These are phyloP conservation scores for Pythium aristosporum DNA, from an alignment of 352 stramenopile genomes.

Conservation along the genomic window DNA sequence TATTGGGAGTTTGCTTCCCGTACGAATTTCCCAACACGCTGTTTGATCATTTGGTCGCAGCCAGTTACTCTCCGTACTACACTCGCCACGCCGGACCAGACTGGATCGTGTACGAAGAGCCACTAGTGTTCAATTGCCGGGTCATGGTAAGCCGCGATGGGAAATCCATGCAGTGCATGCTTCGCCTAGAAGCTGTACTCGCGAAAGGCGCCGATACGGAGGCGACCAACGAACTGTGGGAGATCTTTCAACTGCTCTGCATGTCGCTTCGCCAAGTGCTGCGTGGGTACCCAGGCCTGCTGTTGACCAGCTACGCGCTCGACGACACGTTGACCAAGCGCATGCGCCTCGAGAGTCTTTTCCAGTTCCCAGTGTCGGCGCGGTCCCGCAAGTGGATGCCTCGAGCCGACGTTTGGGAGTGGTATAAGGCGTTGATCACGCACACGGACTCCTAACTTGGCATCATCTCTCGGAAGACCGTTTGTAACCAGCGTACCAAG, in stretches of 20 bases:
- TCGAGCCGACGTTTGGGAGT: background rate
- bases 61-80: slow-evolving; percentile 16
- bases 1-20: slow-evolving; percentile 17
- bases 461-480: too few relatives aligned
- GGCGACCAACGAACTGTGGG: background rate
- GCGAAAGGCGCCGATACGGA: background rate
- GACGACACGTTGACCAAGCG: background rate
- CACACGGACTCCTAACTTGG: too few relatives aligned
- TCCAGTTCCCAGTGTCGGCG: background rate
- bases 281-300: slow-evolving; percentile 2
- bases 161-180: background rate
- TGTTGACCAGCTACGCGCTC: background rate
- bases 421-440: too few relatives aligned
- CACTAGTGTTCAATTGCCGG: background rate
- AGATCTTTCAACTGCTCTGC: background rate
- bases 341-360: background rate
- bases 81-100: slow-evolving; percentile 1
- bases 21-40: slow-evolving; percentile 2
- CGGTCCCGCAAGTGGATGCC: slow-evolving; percentile 1
- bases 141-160: slow-evolving; percentile 3
- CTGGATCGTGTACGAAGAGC: slow-evolving; percentile 9
- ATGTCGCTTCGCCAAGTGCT: background rate
- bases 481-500: too few relatives aligned
- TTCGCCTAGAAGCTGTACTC: slow-evolving; percentile 5
- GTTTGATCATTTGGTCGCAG: slow-evolving; percentile 20